phyloP scores from a whole-genome alignment of 2,329 filamentous ascomycete species.

The Clonostachys rhizophaga region DNA sequence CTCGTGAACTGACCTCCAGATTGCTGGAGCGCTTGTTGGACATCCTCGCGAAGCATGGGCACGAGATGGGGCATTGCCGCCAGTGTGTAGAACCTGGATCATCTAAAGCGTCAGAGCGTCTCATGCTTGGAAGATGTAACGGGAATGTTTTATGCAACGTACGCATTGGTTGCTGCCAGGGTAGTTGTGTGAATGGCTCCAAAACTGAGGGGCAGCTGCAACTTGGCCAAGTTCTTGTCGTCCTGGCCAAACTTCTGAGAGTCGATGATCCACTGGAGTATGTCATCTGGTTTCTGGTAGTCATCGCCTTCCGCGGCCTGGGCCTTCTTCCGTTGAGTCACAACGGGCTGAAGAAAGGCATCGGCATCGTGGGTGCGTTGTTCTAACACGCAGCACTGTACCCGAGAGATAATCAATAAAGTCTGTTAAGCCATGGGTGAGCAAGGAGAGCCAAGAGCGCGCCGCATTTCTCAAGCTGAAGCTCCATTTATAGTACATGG shows the following conservation, averaged over 20 bases:
- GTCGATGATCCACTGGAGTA: slow-evolving; percentile 41
- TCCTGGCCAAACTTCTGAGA: slow-evolving; percentile 23
- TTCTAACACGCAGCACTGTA: too few relatives aligned
- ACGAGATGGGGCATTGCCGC: slow-evolving; percentile 43
- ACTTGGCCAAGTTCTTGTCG: slow-evolving; percentile 27
- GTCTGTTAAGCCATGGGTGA: too few relatives aligned
- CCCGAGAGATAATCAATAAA: too few relatives aligned
- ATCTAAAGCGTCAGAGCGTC: neutral
- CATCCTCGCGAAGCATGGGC: slow-evolving; percentile 45
- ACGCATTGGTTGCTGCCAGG: slow-evolving; percentile 36
- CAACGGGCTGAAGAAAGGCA: too few relatives aligned
- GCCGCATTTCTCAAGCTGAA: too few relatives aligned
- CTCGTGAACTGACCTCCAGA: slow-evolving; percentile 23
- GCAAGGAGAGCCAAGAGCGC: too few relatives aligned
- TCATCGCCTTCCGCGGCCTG: too few relatives aligned
- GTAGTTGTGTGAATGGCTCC: slow-evolving; percentile 49
- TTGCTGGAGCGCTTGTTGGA: slow-evolving; percentile 26
- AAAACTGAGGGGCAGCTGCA: slow-evolving; percentile 37
- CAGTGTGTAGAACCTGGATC: slow-evolving; percentile 43
- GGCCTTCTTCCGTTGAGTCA: too few relatives aligned
- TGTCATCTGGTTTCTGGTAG: slow-evolving; percentile 33
- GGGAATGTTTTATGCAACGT: too few relatives aligned
- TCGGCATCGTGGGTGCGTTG: too few relatives aligned
- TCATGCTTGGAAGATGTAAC: too few relatives aligned
- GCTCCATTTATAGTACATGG: too few relatives aligned